Evolutionary conservation across 2,329 filamentous ascomycete genomes (phyloP), one percentile per base, ranked within the genome.

Genomic region (Cladosporium colombiae): DNA sequence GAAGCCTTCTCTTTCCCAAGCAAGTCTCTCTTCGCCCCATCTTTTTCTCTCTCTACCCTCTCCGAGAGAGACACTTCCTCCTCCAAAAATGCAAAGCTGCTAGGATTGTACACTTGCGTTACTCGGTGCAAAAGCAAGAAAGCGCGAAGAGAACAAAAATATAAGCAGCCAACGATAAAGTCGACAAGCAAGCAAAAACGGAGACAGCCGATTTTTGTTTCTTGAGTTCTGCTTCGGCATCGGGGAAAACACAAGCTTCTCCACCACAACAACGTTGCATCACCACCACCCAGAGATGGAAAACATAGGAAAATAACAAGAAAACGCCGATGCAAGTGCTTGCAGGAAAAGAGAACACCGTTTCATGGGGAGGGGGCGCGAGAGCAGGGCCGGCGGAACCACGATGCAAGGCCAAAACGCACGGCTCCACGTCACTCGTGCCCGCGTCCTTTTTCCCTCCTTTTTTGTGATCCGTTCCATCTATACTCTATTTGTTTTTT

Each of bases 401-500:
- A 46, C 56, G 56, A 59, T 44, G 56, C 56, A 59, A 59, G 56
- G 56, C 59, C 52, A 55, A 37, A 46, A 62, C 44, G 59, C 59
- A 37, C 59, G 59, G 59, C 59, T 62, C 59, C 59, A 62, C 59
- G 46, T 62, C 59, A 46, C 59, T 62, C 59, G 46, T 29, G 23
- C 55, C 29, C 40, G 27, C 29, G 2, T 49, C 25, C 23, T 31
- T 33, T 49, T 60, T 62, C 27, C 59, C 18, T 62, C 59, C 46
- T 50, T 62, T 62, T 62, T 62, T 62, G 37, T 53, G 18, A 44
- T 29, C 59, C 59, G 31, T n/a, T 52, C 59, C 59, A 46, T 62
- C 59, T 62, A 62, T 62, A 62, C 50, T 62, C 44, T 62, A 62
- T 62, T 23, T 62, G 59, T 62, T 62, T 62, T 61, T 62, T 52